phyloP scores from a whole-genome alignment of 108 stramenopile genomes.

The Nitzschia putrida region DNA sequence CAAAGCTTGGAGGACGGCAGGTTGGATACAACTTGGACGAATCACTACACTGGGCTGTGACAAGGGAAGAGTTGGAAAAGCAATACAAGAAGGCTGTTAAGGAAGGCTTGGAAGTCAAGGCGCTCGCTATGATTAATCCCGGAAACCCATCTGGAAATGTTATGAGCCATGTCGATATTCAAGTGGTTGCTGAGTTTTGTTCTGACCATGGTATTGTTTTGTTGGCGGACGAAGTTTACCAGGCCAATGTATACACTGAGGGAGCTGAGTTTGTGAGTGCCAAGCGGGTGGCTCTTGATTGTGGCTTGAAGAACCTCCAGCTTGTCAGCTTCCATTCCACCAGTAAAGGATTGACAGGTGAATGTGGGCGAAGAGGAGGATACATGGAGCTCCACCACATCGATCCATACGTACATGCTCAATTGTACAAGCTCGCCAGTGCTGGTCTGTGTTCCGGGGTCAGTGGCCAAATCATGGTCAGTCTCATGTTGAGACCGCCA shows the following conservation, averaged over 20 bases:
- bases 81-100: constrained; percentile 61
- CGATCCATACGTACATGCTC: constrained; percentile 78
- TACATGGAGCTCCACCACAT: constrained; percentile 90
- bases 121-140: constrained; percentile 92
- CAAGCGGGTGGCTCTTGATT: constrained; percentile 70
- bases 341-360: constrained; percentile 91
- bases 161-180: constrained; percentile 71
- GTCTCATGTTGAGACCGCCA: constrained; percentile 91
- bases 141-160: constrained; percentile 96
- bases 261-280: constrained; percentile 74
- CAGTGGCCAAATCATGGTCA: constrained; percentile 87
- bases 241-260: constrained; percentile 87
- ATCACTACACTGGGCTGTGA: constrained; percentile 76
- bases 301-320: constrained; percentile 65
- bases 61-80: constrained; percentile 65
- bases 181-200: constrained; percentile 81
- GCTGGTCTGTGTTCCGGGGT: constrained; percentile 85
- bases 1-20: constrained; percentile 69
- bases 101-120: constrained; percentile 69
- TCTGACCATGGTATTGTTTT: constrained; percentile 77
- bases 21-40: constrained; percentile 91
- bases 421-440: constrained; percentile 92
- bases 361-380: constrained; percentile 95
- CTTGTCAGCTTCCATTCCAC: constrained; percentile 92
- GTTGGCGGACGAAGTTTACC: constrained; percentile 94